phyloP scores from a whole-genome alignment of 108 stramenopile genomes.

The Skeletonema marinoi region DNA sequence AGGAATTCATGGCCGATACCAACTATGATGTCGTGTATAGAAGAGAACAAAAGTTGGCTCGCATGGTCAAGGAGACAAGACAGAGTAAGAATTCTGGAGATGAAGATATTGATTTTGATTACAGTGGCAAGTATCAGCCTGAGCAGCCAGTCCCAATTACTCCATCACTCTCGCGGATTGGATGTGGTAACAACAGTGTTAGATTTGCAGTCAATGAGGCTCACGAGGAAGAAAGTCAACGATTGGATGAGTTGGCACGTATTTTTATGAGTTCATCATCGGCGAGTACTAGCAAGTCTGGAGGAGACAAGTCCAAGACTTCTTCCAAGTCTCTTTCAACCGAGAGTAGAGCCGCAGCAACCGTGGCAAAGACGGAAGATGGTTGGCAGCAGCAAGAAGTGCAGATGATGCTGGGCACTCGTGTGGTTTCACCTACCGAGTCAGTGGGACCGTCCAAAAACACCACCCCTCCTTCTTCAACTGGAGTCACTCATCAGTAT shows the following conservation, averaged over 20 bases:
- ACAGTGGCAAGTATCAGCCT: conserved; percentile 4
- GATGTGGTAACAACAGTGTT: not conserved
- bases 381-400: conserved; percentile 4
- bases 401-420: not conserved
- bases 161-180: not conserved
- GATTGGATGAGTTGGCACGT: conserved; percentile 30
- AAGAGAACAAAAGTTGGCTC: not conserved
- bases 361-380: not conserved
- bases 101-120: conserved; percentile 28
- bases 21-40: not conserved
- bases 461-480: not conserved
- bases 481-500: not conserved
- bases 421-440: not conserved
- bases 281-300: not conserved
- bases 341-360: not conserved
- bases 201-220: not conserved
- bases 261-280: conserved; percentile 30
- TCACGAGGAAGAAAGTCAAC: conserved; percentile 37
- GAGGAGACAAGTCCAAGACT: not conserved
- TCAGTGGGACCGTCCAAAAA: conserved; percentile 3
- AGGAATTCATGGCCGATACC: conserved; percentile 22
- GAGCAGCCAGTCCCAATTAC: conserved; percentile 3
- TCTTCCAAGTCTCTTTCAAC: not conserved
- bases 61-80: not conserved
- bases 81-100: not conserved